Percentiles rank a stretch among this genome's conserved stretches.
Evolutionary conservation across 2,329 filamentous ascomycete species (phyloP).

Genomic region (Sphaerulina vaccinii): DNA sequence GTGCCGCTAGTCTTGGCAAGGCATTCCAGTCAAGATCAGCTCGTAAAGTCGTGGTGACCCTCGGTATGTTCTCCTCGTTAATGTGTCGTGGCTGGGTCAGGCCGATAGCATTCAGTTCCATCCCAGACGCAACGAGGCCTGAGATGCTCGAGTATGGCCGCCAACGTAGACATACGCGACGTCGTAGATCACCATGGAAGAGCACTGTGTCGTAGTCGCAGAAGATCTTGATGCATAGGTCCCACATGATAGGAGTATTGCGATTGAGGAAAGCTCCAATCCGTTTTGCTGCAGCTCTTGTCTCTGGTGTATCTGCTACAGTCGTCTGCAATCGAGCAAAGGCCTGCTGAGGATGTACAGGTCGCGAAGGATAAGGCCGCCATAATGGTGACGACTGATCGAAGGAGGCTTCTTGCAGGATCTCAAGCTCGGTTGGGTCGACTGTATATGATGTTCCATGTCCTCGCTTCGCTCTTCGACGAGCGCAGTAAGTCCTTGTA

Average conservation of each 20-base stretch:
- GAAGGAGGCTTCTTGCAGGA: conserved; percentile 5
- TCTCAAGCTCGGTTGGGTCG: conserved; percentile 1
- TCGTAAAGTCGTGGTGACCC: neutral
- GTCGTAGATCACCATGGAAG: conserved; percentile 17
- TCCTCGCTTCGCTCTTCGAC: neutral
- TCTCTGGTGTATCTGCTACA: neutral
- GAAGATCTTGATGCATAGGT: conserved; percentile 22
- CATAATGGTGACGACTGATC: neutral
- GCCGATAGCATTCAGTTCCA: neutral
- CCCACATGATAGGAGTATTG: neutral
- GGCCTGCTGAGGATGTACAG: conserved; percentile 4
- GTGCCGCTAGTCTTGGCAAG: neutral
- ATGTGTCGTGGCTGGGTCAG: neutral
- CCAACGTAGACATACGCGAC: conserved; percentile 14
- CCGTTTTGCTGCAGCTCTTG: neutral
- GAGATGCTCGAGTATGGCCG: neutral
- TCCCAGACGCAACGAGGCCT: neutral
- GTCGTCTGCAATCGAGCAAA: neutral
- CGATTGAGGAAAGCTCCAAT: neutral
- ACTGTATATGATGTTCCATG: conserved; percentile 6
- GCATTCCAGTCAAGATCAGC: conserved; percentile 6
- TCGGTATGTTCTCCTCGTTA: neutral
- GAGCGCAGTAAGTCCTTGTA: neutral
- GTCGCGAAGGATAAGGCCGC: neutral
- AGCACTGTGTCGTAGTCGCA: conserved; percentile 15